Base-by-base conservation (phyloP, 177 flowering plant genomes). In the Tripterygium wilfordii region DNA sequence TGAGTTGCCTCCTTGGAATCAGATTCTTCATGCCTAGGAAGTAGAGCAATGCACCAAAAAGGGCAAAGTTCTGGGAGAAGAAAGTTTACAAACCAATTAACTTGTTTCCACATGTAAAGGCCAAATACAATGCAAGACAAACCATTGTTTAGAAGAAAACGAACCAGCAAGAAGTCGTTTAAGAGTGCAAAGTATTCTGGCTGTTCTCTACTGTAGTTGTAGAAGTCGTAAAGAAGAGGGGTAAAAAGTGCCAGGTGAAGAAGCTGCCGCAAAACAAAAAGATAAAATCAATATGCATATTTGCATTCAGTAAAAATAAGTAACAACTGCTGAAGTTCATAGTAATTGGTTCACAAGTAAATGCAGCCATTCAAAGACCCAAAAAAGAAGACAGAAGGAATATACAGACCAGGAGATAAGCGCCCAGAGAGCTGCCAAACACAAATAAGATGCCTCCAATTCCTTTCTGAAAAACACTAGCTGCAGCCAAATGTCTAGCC, bases 1-100 rank as follows among this genome's bases (percentile, higher is more conserved):
- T 80, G 23, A 26, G 31, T 31, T 54, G 76, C 62, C 71, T 77
- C 69, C 56, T 69, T 16, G 74, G 61, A 35, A 72, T 54, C 6
- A 72, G 42, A 59, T 66, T 74, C 71, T 80, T 83, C 90, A 80
- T 77, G 31, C 80, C 89, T 1, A 77, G 16, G 54, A 79, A 82
- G 55, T 58, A 80, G n/a, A 82, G 54, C 58, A 82, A 44, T 35
- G 85, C 82, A 14, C 89, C 89, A 47, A 69, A 60, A 10, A 71
- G 66, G 2, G 82, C 80, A 40, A 68, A 16, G 41, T 56, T 42
- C 86, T 80, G 75, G 56, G 15, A 45, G n/a, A n/a, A n/a, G n/a
- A 39, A 32, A 31, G 29, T 22, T n/a, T n/a, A 17, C 22, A 61
- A 32, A 32, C 17, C 7, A 14, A 15, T 10, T 25, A n/a, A n/a